Evolutionary conservation across 345 rosid species (phyloP).

Genomic region (Murraya paniculata): DNA sequence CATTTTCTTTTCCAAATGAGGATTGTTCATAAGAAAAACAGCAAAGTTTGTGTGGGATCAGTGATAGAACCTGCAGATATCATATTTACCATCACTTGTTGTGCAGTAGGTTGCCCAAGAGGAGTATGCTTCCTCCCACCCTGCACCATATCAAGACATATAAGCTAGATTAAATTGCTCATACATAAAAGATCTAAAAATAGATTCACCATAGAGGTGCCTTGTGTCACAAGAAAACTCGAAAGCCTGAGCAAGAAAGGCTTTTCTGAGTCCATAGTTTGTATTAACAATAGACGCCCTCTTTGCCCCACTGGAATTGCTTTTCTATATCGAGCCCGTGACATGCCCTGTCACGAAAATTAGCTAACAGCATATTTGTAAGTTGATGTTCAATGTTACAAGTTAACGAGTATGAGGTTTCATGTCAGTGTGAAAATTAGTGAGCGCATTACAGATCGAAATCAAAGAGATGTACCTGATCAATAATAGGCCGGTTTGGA

Average conservation of each 20-base stretch:
- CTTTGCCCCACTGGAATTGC: constrained; percentile 17
- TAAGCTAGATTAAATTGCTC: too few relatives aligned
- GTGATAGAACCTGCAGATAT: constrained; percentile 22
- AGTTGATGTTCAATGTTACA: background rate
- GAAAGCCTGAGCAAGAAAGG: constrained; percentile 26
- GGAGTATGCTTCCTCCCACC: constrained; percentile 21
- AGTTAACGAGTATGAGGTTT: background rate
- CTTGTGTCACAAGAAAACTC: background rate
- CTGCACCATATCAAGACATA: background rate
- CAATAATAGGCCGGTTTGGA: constrained; percentile 17
- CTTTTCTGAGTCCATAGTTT: constrained; percentile 20
- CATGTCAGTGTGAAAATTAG: background rate
- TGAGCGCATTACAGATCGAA: too few relatives aligned
- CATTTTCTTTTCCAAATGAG: constrained; percentile 23
- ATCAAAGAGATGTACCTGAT: constrained; percentile 19
- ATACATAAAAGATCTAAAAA: background rate
- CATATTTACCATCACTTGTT: constrained; percentile 14
- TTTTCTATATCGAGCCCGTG: constrained; percentile 27
- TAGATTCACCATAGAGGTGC: background rate
- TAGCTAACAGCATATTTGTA: too few relatives aligned
- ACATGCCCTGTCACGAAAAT: constrained; percentile 9
- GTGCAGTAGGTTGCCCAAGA: constrained; percentile 17
- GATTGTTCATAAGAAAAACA: constrained; percentile 23
- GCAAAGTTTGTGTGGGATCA: constrained; percentile 22
- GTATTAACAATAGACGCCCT: constrained; percentile 12